Percentiles rank a stretch among this genome's conserved stretches.
These are phyloP conservation scores for Colletotrichum spinosum DNA, from an alignment of 2,329 filamentous ascomycete species.

Conservation along the genomic window DNA sequence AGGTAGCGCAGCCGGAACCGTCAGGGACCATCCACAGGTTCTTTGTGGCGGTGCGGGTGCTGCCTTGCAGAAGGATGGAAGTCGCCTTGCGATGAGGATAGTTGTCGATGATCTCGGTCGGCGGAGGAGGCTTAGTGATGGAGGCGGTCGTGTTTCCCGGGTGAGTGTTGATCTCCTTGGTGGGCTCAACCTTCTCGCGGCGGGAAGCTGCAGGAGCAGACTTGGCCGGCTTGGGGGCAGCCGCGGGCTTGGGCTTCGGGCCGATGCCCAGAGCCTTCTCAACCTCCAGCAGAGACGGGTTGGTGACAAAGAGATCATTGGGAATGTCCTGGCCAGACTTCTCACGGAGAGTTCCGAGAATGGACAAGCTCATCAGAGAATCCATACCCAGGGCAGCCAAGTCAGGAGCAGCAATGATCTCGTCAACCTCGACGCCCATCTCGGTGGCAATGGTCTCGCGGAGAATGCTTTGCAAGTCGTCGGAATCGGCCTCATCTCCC, in stretches of 20 bases:
- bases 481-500: slow-evolving; percentile 45
- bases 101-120: slow-evolving; percentile 52
- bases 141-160: slow-evolving; percentile 57
- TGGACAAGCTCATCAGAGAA: slow-evolving; percentile 68
- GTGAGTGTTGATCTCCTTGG: slow-evolving; percentile 43
- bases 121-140: slow-evolving; percentile 56
- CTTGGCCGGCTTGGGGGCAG: slow-evolving; percentile 46
- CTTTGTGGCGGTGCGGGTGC: slow-evolving; percentile 53
- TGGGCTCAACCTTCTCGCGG: slow-evolving; percentile 40
- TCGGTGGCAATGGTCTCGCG: slow-evolving; percentile 77
- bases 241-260: slow-evolving; percentile 51
- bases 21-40: slow-evolving; percentile 67
- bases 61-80: slow-evolving; percentile 62
- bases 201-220: slow-evolving; percentile 28
- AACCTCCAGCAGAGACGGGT: slow-evolving; percentile 73
- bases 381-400: slow-evolving; percentile 70
- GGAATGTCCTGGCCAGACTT: slow-evolving; percentile 66
- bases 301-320: slow-evolving; percentile 70
- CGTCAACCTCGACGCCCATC: slow-evolving; percentile 77
- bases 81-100: slow-evolving; percentile 64
- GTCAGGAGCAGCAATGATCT: slow-evolving; percentile 66
- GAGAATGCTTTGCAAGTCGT: slow-evolving; percentile 63
- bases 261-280: slow-evolving; percentile 71
- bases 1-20: slow-evolving; percentile 72
- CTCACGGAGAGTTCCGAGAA: slow-evolving; percentile 66